phyloP scores from a whole-genome alignment of 1,284 basidiomycete species.

The Sanghuangporus sanghuang region DNA sequence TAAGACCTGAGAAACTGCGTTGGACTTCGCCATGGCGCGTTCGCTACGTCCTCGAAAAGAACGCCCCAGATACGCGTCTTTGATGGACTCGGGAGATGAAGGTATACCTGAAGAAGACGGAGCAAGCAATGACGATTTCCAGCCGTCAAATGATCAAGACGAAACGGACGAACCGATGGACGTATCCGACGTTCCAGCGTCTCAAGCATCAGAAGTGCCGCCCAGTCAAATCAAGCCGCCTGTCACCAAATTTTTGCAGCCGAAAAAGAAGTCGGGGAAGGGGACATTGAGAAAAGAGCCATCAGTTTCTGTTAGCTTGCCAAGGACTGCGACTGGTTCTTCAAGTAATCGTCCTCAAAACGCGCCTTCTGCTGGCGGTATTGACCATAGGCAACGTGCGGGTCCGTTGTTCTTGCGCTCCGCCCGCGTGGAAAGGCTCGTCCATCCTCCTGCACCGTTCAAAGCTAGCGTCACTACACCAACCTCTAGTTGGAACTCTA shows the following conservation, averaged over 20 bases:
- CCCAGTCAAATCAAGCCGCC: slow-evolving; percentile 11
- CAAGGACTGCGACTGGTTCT: slow-evolving; percentile 22
- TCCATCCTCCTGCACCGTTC: slow-evolving; percentile 44
- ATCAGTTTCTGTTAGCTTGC: not conserved
- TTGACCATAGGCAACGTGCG: slow-evolving; percentile 64
- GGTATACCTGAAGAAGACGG: slow-evolving; percentile 25
- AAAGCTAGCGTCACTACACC: slow-evolving; percentile 24
- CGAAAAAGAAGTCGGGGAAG: not conserved
- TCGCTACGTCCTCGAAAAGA: slow-evolving; percentile 39
- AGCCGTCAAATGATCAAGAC: slow-evolving; percentile 21
- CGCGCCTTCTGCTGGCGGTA: slow-evolving; percentile 50
- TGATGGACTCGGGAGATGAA: slow-evolving; percentile 19
- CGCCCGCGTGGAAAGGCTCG: slow-evolving; percentile 52
- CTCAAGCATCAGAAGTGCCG: not conserved
- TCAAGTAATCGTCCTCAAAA: slow-evolving; percentile 43
- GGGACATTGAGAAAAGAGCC: slow-evolving; percentile 11
- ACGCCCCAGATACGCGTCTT: slow-evolving; percentile 33
- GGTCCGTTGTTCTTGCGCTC: slow-evolving; percentile 47
- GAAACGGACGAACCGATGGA: slow-evolving; percentile 18
- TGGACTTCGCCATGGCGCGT: slow-evolving; percentile 32
- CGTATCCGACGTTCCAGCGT: slow-evolving; percentile 18
- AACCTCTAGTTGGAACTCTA: slow-evolving; percentile 42
- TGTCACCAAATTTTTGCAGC: not conserved
- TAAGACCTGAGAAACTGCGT: not conserved
- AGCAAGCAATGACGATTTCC: slow-evolving; percentile 29